Evolutionary conservation across 2,329 filamentous ascomycete species (phyloP).

Genomic region (Zymoseptoria passerinii): DNA sequence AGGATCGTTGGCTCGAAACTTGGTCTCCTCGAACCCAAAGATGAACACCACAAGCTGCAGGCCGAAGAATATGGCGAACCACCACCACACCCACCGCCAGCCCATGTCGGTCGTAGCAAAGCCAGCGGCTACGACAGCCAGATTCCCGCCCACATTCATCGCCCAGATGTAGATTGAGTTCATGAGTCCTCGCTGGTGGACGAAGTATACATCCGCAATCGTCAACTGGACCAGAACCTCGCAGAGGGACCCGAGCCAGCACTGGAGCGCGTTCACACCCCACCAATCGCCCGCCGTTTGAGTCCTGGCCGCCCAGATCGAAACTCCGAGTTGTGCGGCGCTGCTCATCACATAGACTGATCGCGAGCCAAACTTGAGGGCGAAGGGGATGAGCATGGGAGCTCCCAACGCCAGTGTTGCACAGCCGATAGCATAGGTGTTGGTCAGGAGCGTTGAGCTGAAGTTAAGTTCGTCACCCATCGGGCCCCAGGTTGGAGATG

Average conservation of each 20-base stretch:
- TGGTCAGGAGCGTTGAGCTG: conserved; percentile 35
- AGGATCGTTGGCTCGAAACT: conserved; percentile 16
- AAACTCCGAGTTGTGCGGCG: conserved; percentile 41
- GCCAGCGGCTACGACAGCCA: conserved; percentile 36
- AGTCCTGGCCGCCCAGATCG: conserved; percentile 42
- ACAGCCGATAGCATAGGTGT: conserved; percentile 39
- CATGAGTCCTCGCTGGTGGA: conserved; percentile 39
- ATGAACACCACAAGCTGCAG: conserved; percentile 33
- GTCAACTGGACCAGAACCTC: conserved; percentile 48
- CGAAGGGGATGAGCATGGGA: conserved; percentile 44
- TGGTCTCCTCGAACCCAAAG: conserved; percentile 39
- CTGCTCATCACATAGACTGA: conserved; percentile 44
- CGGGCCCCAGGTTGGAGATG: conserved; percentile 36
- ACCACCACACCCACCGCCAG: conserved; percentile 45
- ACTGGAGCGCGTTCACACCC: conserved; percentile 36
- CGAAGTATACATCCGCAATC: conserved; percentile 38
- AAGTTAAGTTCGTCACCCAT: conserved; percentile 39
- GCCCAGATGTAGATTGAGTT: conserved; percentile 42
- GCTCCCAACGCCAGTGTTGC: conserved; percentile 42
- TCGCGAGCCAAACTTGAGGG: conserved; percentile 43
- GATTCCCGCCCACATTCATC: conserved; percentile 27
- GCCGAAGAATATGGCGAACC: conserved; percentile 34
- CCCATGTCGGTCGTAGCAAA: conserved; percentile 36
- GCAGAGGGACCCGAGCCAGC: conserved; percentile 40
- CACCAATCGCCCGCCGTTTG: conserved; percentile 38